These are phyloP conservation scores for Berberis vulgaris DNA, from an alignment of 164 flowering plant genomes.

Conservation along the genomic window DNA sequence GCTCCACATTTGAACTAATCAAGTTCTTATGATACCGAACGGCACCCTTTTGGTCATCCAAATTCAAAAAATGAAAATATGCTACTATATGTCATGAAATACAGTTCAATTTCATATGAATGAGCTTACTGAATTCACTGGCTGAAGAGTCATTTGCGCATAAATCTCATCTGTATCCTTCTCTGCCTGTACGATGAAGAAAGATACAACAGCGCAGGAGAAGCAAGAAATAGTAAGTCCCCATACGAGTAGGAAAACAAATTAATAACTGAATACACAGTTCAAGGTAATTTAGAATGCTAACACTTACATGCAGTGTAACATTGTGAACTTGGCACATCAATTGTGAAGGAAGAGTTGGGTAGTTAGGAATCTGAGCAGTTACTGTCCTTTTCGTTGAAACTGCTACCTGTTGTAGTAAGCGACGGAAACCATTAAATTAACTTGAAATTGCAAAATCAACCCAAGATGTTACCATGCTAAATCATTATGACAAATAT, in stretches of 20 bases:
- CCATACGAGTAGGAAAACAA: no score
- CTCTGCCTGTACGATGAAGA: neutral
- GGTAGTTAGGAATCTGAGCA: slow-evolving; percentile 26
- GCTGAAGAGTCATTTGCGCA: neutral
- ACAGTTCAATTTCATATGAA: neutral
- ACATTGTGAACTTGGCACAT: slow-evolving; percentile 94
- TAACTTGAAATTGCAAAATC: neutral
- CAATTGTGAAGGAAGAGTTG: slow-evolving; percentile 81
- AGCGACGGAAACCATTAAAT: neutral
- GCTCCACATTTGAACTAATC: neutral
- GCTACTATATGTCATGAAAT: no score
- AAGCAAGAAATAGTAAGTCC: no score
- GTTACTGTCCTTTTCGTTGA: neutral
- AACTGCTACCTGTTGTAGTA: neutral
- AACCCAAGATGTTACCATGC: no score
- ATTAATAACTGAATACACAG: no score
- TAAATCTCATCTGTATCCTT: neutral
- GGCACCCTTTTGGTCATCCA: neutral
- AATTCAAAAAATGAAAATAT: neutral
- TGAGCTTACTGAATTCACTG: slow-evolving; percentile 43
- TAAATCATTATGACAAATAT: no score
- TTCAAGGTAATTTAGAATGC: no score
- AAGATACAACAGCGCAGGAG: no score
- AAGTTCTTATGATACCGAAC: neutral
- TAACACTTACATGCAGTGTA: slow-evolving; percentile 74